Conservation (phyloP, 164 flowering plant genomes). For the Buxus sempervirens region DNA sequence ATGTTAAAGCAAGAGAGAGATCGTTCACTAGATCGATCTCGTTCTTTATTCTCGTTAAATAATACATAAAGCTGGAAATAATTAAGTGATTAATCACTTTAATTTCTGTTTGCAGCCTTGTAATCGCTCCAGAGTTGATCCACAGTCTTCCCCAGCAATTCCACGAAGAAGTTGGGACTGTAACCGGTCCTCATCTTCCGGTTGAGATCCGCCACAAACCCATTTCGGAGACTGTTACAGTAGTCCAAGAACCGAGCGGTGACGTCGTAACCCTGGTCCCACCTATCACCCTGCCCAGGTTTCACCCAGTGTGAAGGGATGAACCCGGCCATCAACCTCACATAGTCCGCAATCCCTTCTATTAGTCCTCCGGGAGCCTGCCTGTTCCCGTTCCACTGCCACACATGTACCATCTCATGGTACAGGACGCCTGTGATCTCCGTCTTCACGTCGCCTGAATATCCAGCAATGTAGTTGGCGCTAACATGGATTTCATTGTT, state of each 20-base stretch:
- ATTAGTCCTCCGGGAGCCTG: slow-evolving; percentile 25
- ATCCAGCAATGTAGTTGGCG: slow-evolving; percentile 12
- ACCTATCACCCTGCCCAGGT: slow-evolving; percentile 21
- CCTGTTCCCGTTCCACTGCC: slow-evolving; percentile 33
- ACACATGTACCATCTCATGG: slow-evolving; percentile 33
- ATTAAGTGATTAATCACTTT: not conserved
- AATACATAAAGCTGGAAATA: too few species aligned
- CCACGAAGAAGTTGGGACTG: slow-evolving; percentile 13
- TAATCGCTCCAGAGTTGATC: slow-evolving; percentile 27
- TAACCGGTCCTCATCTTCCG: slow-evolving; percentile 19
- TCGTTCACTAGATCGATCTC: too few species aligned
- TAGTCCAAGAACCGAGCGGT: slow-evolving; percentile 27
- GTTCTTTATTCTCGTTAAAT: too few species aligned
- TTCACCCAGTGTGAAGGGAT: slow-evolving; percentile 22
- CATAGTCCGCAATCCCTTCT: slow-evolving; percentile 36
- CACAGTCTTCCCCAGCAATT: slow-evolving; percentile 21
- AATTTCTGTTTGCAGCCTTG: slow-evolving; percentile 18
- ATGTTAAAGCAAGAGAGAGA: too few species aligned
- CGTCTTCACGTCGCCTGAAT: slow-evolving; percentile 25
- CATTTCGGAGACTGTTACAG: slow-evolving; percentile 14
- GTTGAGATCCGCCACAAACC: slow-evolving; percentile 23
- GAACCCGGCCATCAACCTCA: slow-evolving; percentile 21
- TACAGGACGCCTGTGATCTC: slow-evolving; percentile 25
- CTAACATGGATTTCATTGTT: slow-evolving; percentile 24
- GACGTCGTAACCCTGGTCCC: slow-evolving; percentile 34